These are phyloP conservation scores for Cladosporium sp. DNA, from an alignment of 2,329 filamentous ascomycete genomes.

Conservation along the genomic window DNA sequence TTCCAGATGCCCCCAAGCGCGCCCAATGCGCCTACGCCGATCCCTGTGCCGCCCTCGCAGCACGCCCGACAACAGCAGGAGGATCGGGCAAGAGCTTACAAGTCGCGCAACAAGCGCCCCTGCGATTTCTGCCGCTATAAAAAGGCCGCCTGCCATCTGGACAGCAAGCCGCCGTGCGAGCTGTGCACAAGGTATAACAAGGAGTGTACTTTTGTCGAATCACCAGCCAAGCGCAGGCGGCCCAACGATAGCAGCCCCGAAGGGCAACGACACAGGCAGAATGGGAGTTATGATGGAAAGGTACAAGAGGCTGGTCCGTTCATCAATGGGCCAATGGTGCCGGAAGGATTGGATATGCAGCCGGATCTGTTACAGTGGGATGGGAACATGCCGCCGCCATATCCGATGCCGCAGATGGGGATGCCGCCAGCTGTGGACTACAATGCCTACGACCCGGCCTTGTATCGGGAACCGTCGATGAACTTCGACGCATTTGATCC, in stretches of 20 bases:
- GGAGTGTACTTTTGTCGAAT: constrained; percentile 44
- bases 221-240: constrained; percentile 30
- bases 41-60: constrained; percentile 3
- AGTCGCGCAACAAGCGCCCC: constrained; percentile 37
- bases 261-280: background rate
- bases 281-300: background rate
- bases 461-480: constrained; percentile 25
- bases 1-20: constrained; percentile 20
- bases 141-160: constrained; percentile 44
- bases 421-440: constrained; percentile 23
- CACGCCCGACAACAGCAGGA: constrained; percentile 12
- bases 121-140: constrained; percentile 46
- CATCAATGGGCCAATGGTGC: constrained; percentile 9
- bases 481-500: constrained; percentile 26
- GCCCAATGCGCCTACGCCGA: constrained; percentile 13
- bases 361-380: constrained; percentile 27
- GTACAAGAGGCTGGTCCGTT: background rate
- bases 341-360: constrained; percentile 22
- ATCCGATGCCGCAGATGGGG: constrained; percentile 23
- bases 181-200: constrained; percentile 41
- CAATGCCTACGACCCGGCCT: constrained; percentile 24
- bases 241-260: constrained; percentile 25
- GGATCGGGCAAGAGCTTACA: constrained; percentile 33
- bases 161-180: constrained; percentile 40
- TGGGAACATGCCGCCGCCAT: constrained; percentile 23